These are phyloP conservation scores for Colletotrichum magnum DNA, from an alignment of 2,329 filamentous ascomycete genomes.

Conservation along the genomic window DNA sequence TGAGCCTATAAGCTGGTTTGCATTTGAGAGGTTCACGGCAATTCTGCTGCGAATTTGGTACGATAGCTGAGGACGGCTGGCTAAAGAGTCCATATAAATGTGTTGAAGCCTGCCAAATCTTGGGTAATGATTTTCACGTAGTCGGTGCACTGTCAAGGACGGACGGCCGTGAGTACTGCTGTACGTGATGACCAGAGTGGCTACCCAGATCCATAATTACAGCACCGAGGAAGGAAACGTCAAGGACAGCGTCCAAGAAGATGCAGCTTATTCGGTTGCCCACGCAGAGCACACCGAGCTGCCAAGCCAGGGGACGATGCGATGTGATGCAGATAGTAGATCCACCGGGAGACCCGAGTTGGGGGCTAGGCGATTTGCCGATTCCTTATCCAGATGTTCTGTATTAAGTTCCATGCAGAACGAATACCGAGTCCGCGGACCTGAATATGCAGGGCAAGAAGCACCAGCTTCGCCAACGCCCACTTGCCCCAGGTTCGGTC, in stretches of 20 bases:
- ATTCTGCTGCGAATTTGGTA: slow-evolving; percentile 59
- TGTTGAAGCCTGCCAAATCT: slow-evolving; percentile 18
- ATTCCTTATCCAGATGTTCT: neutral
- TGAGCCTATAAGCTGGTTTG: slow-evolving; percentile 62
- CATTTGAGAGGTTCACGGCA: slow-evolving; percentile 63
- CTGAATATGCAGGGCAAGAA: slow-evolving; percentile 5
- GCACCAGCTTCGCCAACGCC: neutral
- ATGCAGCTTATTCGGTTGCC: neutral
- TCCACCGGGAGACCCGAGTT: neutral
- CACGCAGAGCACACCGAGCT: neutral
- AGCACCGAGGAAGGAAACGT: too few species aligned
- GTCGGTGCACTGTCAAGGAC: too few species aligned
- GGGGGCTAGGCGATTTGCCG: slow-evolving; percentile 1
- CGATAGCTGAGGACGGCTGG: slow-evolving; percentile 57
- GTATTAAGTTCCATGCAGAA: neutral
- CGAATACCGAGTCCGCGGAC: slow-evolving; percentile 7
- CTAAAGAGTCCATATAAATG: slow-evolving; percentile 48
- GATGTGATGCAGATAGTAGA: neutral
- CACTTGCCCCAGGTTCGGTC: slow-evolving; percentile 6
- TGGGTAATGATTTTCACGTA: too few species aligned
- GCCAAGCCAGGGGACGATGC: neutral
- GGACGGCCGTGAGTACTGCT: too few species aligned
- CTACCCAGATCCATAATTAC: too few species aligned
- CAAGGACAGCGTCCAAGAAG: too few species aligned
- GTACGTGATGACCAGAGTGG: too few species aligned